Base-by-base conservation (phyloP, 352 stramenopile species). In the Phytophthora hibernalis region DNA sequence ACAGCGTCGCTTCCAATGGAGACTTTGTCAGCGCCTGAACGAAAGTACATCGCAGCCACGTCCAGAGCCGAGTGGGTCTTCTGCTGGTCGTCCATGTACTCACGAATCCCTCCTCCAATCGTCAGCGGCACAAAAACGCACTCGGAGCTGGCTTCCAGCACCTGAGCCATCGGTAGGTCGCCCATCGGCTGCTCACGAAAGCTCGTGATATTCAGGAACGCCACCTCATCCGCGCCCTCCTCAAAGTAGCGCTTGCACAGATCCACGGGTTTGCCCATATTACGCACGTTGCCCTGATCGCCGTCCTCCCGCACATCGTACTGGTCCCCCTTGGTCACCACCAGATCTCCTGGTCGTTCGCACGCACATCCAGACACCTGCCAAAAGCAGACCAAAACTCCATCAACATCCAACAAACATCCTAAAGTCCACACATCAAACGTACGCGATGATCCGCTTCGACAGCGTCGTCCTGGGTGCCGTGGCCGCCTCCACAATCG, bases 161-260 rank as follows among this genome's bases (percentile, higher is more conserved):
- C 95, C 59, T 92, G 84, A 11, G 99, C 86, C 96, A 99, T 99
- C 13, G 97, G 97, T 67, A 98, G 85, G 69, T 99, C 97, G 47
- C 97, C 96, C 59, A 99, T 94, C 9, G 98, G 95, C 54, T 98
- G 93, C 70, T 98, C 92, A 30, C 97, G 85, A 74, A 99, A 99
- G 72, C 91, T 98, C n/a, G 95, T 99, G 65, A 99, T 99, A 84
- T 99, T 99, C 31, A 99, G 80, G 76, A 99, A 99, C 21, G 93
- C 89, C 66, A 99, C 96, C 72, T 99, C 97, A 62, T 99, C 97
- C 12, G 93, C 97, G 21, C 97, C 85, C 52, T 99, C 97, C 15
- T 98, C 73, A 80, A 98, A 99, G 78, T 99, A 99, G 13, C 96
- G 89, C 43, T 82, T 83, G 61, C 94, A 98, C 31, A 99, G 75